phyloP scores from a whole-genome alignment of 2,329 filamentous ascomycete species.

The Aspergillus fumigatiaffinis region DNA sequence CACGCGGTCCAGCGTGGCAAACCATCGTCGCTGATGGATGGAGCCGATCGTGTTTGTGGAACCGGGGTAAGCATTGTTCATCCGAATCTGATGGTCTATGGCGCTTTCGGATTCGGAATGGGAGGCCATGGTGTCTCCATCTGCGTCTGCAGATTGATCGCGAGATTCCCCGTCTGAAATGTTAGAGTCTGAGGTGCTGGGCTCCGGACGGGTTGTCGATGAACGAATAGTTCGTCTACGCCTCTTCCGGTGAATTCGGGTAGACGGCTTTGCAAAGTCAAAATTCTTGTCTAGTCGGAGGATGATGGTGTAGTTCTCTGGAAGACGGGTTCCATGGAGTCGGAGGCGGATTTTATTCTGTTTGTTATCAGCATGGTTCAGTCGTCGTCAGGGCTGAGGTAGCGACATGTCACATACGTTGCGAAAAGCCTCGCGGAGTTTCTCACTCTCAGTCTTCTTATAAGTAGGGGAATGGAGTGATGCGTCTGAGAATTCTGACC shows the following conservation, averaged over 20 bases:
- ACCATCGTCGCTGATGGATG: conserved; percentile 65
- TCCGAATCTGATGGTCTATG: conserved; percentile 53
- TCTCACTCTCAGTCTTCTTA: conserved; percentile 33
- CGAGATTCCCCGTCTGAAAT: background rate
- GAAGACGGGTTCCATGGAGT: conserved; percentile 53
- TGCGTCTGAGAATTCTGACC: conserved; percentile 18
- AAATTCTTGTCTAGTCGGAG: conserved; percentile 44
- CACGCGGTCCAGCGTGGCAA: conserved; percentile 57
- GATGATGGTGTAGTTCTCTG: conserved; percentile 51
- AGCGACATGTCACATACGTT: conserved; percentile 22
- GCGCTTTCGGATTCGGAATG: conserved; percentile 13
- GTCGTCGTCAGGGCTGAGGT: background rate
- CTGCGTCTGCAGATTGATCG: background rate
- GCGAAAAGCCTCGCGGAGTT: conserved; percentile 51
- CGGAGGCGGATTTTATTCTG: conserved; percentile 55
- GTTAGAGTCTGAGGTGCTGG: conserved; percentile 6
- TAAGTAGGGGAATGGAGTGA: conserved; percentile 1
- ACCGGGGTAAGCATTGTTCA: conserved; percentile 63
- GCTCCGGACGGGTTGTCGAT: conserved; percentile 1
- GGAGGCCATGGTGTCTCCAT: background rate
- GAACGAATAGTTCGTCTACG: conserved; percentile 10
- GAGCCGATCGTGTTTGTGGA: conserved; percentile 64
- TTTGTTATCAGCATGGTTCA: background rate
- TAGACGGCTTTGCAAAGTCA: conserved; percentile 12
- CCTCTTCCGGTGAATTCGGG: conserved; percentile 18